phyloP scores from a whole-genome alignment of 2,329 filamentous ascomycete genomes.

The Zalaria sp. region DNA sequence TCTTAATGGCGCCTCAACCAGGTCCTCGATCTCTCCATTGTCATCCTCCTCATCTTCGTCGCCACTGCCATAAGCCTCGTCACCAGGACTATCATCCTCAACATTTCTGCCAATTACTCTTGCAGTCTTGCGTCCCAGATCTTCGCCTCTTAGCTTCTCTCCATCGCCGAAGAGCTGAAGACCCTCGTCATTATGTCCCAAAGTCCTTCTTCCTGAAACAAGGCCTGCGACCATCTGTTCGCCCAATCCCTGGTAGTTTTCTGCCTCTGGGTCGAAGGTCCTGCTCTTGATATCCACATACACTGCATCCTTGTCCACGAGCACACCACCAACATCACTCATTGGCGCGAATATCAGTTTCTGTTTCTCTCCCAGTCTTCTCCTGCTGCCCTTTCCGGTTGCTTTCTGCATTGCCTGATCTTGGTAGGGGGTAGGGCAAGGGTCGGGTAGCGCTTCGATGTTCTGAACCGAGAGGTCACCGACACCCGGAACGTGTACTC shows the following conservation, averaged over 20 bases:
- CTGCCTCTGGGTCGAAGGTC: constrained; percentile 56
- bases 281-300: constrained; percentile 64
- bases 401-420: constrained; percentile 76
- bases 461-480: constrained; percentile 74
- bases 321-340: constrained; percentile 90
- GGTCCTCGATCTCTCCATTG: constrained; percentile 32
- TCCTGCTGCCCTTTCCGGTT: constrained; percentile 65
- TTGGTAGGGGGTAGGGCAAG: constrained; percentile 85
- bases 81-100: constrained; percentile 37
- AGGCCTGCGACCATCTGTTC: constrained; percentile 89
- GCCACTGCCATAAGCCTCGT: constrained; percentile 31
- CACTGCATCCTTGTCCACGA: constrained; percentile 94
- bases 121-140: constrained; percentile 38
- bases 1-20: constrained; percentile 29
- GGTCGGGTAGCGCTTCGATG: constrained; percentile 82
- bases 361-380: constrained; percentile 86
- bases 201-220: constrained; percentile 65
- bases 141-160: constrained; percentile 45
- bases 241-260: constrained; percentile 70
- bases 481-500: constrained; percentile 83
- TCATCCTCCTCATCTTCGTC: constrained; percentile 42
- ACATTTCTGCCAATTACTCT: constrained; percentile 34
- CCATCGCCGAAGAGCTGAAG: constrained; percentile 78
- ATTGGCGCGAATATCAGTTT: constrained; percentile 94
- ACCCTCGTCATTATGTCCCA: constrained; percentile 70